These are phyloP conservation scores for Leccinum pachyderme DNA, from an alignment of 1,284 basidiomycete species.

Conservation along the genomic window DNA sequence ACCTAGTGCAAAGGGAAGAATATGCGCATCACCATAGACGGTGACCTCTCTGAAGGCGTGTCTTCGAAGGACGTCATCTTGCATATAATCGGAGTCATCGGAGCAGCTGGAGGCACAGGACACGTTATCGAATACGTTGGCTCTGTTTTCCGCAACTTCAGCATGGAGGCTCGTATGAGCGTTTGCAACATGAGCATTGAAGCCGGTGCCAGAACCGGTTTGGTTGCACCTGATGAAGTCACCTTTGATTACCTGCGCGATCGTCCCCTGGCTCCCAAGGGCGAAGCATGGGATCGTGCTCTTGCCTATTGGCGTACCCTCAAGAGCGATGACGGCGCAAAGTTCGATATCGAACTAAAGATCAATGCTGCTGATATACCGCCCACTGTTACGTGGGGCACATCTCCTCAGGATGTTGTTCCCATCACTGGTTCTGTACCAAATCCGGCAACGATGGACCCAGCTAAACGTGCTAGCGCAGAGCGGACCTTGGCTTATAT, in stretches of 20 bases:
- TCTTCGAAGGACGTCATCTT: constrained; percentile 94
- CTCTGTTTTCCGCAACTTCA: constrained; percentile 86
- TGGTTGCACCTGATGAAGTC: constrained; percentile 92
- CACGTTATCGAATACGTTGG: constrained; percentile 93
- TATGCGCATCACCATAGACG: constrained; percentile 93
- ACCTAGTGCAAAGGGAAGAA: constrained; percentile 93
- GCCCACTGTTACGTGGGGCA: constrained; percentile 96
- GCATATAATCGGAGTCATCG: constrained; percentile 92
- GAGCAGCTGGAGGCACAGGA: constrained; percentile 93
- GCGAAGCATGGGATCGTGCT: constrained; percentile 88
- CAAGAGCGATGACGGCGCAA: constrained; percentile 83
- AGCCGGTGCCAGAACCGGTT: constrained; percentile 91
- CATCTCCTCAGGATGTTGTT: constrained; percentile 90
- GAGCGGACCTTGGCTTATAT: constrained; percentile 89
- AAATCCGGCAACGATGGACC: constrained; percentile 73
- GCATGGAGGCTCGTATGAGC: constrained; percentile 96
- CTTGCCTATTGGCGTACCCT: constrained; percentile 88
- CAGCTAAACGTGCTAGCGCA: constrained; percentile 68
- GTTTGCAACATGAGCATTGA: constrained; percentile 99
- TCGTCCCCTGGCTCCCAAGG: constrained; percentile 84
- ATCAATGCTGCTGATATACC: constrained; percentile 88
- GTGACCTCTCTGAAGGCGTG: constrained; percentile 82
- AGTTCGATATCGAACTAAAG: constrained; percentile 87
- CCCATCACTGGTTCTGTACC: constrained; percentile 87
- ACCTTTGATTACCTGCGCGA: constrained; percentile 88